Conservation (phyloP, 208 protist genomes). For the Trypanosoma mega region DNA sequence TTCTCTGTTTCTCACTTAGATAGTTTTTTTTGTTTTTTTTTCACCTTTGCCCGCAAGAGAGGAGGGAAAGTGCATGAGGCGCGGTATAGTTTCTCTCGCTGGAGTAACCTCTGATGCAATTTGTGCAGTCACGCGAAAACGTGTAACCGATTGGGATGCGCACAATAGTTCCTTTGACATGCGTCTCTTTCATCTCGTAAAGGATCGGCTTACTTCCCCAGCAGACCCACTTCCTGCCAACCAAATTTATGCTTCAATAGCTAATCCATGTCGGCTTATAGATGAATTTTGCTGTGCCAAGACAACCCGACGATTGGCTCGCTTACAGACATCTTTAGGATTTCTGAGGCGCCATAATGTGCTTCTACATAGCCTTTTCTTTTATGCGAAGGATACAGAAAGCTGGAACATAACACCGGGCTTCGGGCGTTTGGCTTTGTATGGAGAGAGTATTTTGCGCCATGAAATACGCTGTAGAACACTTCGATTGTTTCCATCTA, state of each 20-base stretch:
- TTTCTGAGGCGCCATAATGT: constrained; percentile 89
- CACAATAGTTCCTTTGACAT: constrained; percentile 24
- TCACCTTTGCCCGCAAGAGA: not conserved
- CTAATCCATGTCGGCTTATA: constrained; percentile 60
- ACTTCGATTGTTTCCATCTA: constrained; percentile 67
- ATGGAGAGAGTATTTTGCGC: constrained; percentile 56
- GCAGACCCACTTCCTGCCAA: constrained; percentile 49
- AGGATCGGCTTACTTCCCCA: constrained; percentile 52
- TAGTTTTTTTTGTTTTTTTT: not conserved
- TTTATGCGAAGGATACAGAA: constrained; percentile 48
- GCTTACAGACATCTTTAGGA: constrained; percentile 42
- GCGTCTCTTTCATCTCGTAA: constrained; percentile 36
- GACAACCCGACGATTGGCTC: constrained; percentile 42
- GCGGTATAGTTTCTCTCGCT: not conserved
- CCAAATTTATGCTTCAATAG: constrained; percentile 56
- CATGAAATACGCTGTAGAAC: constrained; percentile 54
- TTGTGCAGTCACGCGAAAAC: constrained; percentile 24
- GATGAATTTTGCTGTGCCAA: constrained; percentile 69
- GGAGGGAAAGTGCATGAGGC: constrained; percentile 6
- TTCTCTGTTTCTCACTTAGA: not conserved
- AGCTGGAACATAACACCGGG: constrained; percentile 78
- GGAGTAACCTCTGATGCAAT: not conserved
- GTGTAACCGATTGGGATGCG: constrained; percentile 29
- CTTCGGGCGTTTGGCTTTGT: constrained; percentile 71
- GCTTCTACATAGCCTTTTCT: constrained; percentile 81